Base-by-base conservation (phyloP, 345 rosid species). In the Acer campestre region DNA sequence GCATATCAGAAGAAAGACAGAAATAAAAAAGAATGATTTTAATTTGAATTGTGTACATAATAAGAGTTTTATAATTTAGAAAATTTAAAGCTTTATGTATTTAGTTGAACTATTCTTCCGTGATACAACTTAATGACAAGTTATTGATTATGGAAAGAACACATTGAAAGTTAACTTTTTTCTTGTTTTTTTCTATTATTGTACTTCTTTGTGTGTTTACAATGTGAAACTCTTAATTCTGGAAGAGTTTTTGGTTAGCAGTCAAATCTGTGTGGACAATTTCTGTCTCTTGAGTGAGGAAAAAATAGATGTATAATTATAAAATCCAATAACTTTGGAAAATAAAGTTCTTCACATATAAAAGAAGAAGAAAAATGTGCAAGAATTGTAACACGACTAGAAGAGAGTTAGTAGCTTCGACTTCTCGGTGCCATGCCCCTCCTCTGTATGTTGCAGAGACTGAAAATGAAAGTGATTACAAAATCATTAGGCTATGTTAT, bases 341-440 rank as follows among this genome's bases (percentile, higher is more conserved):
- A 31, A 31, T 31, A 31, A 31, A 31, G 35, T 31, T 31, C 35
- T 31, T 31, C 35, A 31, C 35, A 31, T 31, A 31, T 31, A 31
- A 31, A 31, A 31, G 35, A 31, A 31, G 35, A 31, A 31, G 35
- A 31, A 31, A 31, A 31, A 75, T 90, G 88, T 3, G 89, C 86
- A 40, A 86, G 20, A 7, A 88, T 67, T 4, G 83, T 81, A 0
- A 66, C 71, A 12, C 89, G 90, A 17, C 78, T 35, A 7, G 82
- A 82, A 0, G 89, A 80, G 12, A 85, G 10, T 67, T 77, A 85
- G 73, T 80, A 82, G 67, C 83, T 85, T 4, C 85, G 27, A 10
- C 82, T 83, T 62, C 78, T 82, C 0, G 75, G 70, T 29, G 77
- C 83, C 89, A 88, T 89, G 62, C 73, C 29, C 22, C 11, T 44